Base-by-base conservation (phyloP, 108 stramenopile genomes). In the Conticribra guillardii region DNA sequence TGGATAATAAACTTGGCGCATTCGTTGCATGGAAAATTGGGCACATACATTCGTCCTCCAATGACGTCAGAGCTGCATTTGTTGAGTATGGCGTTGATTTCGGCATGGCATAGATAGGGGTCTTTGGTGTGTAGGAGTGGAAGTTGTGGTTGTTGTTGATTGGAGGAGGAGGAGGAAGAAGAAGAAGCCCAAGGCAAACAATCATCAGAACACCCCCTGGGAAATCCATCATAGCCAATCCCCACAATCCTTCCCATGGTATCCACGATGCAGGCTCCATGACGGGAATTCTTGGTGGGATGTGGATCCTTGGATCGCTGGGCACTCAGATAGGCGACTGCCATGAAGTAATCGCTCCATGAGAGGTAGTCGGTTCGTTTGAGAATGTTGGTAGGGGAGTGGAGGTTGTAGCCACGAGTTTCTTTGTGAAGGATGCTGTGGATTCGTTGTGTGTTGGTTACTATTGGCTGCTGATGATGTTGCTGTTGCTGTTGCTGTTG, bases 291-390 rank as follows among this genome's bases (percentile, higher is more conserved):
- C 21, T 33, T 65, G 32, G 72, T 52, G 14, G 82, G 74, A 15
- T 55, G 48, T 14, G 98, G 98, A 71, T 99, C 98, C 55, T 99
- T 99, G 18, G 96, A 97, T 26, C 98, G 84, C 69, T 84, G 86
- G 14, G 95, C 82, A 46, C 86, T 87, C 28, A 99, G 72, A 33
- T 87, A 80, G n/a, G 98, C 96, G 16, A 97, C 83, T 3, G 88
- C 82, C 74, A 97, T 89, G 77, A 99, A 99, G 82, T 99, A 99
- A 52, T 97, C 97, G 54, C 98, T 96, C 98, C 98, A 99, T n/a
- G 87, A 76, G 28, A 99, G 78, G 71, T 91, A 91, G 18, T 70
- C 46, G 48, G 22, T 2, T 28, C 82, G 69, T 45, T 79, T 79
- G 11, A 34, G 19, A 7, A 67, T 30, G 33, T 82, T 82, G 37